Evolutionary conservation across 768 basidiomycete genomes (phyloP), one percentile per base, ranked within the genome.

Genomic region (Sporobolomyces phaffii): DNA sequence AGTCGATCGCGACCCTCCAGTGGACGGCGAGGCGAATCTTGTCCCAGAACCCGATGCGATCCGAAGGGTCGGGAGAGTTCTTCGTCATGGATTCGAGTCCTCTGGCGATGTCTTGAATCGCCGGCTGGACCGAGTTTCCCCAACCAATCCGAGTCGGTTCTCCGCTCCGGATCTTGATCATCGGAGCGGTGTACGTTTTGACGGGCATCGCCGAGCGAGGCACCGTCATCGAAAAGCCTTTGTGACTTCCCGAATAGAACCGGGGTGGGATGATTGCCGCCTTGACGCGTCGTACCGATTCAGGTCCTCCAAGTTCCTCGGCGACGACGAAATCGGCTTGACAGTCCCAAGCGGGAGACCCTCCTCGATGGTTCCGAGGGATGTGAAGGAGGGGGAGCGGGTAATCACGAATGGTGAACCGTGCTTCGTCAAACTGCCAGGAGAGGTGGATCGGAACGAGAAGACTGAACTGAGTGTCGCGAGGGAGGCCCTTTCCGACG

Each of bases 131-230:
- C 69, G 91, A 92, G 48, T 91, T 84, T 20, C 89, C 89, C 92
- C 93, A 98, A 20, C 87, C 84, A 68, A 96, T 83, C 41, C 86
- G 83, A 1, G 90, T 89, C 7, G 86, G 81, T 36, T 80, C 81
- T 26, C 82, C 78, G 7, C 87, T 84, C n/a, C 80, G 79, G 52
- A 96, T 82, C 24, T 82, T 81, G 70, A 97, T 82, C 17, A 79
- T 77, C 5, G 91, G 90, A 49, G 83, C 82, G 1, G 89, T 88
- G 74, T 93, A 96, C 11, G 87, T 89, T 78, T 98, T 98, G 73
- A 93, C 88, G 0, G 93, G 88, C 89, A 92, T 94, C 63, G 91
- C 87, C 0, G 91, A 93, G 77, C 93, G 96, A 2, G 91, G 90
- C 1, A 75, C 62, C 47, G 61, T 56, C 47, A 70, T 63, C 22